Percentiles rank a stretch among this genome's conserved stretches.
Conservation (phyloP, 495 filamentous ascomycete species). For the Melanomma pulvis-pyrius region DNA sequence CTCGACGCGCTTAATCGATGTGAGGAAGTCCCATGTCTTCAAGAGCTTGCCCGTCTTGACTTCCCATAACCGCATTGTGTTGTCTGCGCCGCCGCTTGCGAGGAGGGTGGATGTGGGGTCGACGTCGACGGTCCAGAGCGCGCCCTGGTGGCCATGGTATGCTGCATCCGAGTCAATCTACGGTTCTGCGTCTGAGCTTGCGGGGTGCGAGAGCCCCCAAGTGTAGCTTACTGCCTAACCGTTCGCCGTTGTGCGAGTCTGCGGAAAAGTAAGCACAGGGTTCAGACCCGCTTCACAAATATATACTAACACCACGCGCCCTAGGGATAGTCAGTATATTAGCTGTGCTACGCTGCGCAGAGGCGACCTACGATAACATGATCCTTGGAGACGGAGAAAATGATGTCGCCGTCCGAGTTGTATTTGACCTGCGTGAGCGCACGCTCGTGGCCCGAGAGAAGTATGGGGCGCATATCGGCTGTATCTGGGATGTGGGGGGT, state of each 20-base stretch:
- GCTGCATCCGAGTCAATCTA: constrained; percentile 39
- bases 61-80: constrained; percentile 97
- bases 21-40: constrained; percentile 96
- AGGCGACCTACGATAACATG: constrained; percentile 64
- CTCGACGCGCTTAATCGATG: constrained; percentile 93
- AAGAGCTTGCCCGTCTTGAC: constrained; percentile 88
- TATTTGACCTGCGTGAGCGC: constrained; percentile 97
- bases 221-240: constrained; percentile 23
- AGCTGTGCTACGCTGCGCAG: constrained; percentile 56
- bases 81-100: constrained; percentile 94
- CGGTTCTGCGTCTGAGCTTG: neutral
- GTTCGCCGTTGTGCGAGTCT: constrained; percentile 75
- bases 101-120: constrained; percentile 92
- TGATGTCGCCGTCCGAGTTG: constrained; percentile 93
- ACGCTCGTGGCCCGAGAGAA: constrained; percentile 96
- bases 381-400: constrained; percentile 98
- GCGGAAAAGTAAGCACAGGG: neutral
- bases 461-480: constrained; percentile 82
- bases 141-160: constrained; percentile 95
- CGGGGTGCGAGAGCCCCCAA: neutral
- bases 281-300: neutral
- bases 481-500: neutral
- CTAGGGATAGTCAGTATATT: constrained; percentile 63
- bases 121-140: constrained; percentile 97
- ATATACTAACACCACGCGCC: constrained; percentile 26